Evolutionary conservation across 805 yeast genomes (phyloP).

Genomic region (Cyberlindnera bimundalis): DNA sequence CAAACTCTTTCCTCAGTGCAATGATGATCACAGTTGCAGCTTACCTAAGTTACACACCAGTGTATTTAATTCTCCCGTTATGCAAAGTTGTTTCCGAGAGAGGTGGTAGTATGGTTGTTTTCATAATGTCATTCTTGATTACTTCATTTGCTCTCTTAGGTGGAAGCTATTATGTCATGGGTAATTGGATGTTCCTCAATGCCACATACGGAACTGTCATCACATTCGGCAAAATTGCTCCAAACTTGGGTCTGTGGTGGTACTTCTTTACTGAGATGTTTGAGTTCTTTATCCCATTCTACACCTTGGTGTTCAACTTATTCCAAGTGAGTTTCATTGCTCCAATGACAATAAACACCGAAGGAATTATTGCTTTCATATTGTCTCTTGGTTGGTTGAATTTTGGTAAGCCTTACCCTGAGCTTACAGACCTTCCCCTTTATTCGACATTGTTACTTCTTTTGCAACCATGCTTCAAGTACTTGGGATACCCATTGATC

Average conservation of each 20-base stretch:
- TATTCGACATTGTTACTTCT: constrained; percentile 46
- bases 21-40: constrained; percentile 57
- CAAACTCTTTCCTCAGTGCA: constrained; percentile 41
- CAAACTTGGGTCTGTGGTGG: constrained; percentile 98
- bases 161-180: constrained; percentile 38
- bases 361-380: constrained; percentile 56
- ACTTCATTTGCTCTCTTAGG: constrained; percentile 30
- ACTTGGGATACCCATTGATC: constrained; percentile 44
- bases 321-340: constrained; percentile 61
- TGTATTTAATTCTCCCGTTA: constrained; percentile 60
- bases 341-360: constrained; percentile 75
- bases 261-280: constrained; percentile 95
- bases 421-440: constrained; percentile 70
- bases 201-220: constrained; percentile 57
- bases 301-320: constrained; percentile 77
- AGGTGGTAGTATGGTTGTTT: constrained; percentile 20
- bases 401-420: constrained; percentile 82
- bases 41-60: constrained; percentile 60
- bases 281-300: constrained; percentile 81
- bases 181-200: constrained; percentile 44
- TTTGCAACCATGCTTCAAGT: constrained; percentile 43
- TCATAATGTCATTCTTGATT: constrained; percentile 29
- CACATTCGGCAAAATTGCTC: constrained; percentile 66
- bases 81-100: constrained; percentile 15
- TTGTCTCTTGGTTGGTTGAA: constrained; percentile 49